These are phyloP conservation scores for Colletotrichum noveboracense DNA, from an alignment of 2,329 filamentous ascomycete genomes.

Conservation along the genomic window DNA sequence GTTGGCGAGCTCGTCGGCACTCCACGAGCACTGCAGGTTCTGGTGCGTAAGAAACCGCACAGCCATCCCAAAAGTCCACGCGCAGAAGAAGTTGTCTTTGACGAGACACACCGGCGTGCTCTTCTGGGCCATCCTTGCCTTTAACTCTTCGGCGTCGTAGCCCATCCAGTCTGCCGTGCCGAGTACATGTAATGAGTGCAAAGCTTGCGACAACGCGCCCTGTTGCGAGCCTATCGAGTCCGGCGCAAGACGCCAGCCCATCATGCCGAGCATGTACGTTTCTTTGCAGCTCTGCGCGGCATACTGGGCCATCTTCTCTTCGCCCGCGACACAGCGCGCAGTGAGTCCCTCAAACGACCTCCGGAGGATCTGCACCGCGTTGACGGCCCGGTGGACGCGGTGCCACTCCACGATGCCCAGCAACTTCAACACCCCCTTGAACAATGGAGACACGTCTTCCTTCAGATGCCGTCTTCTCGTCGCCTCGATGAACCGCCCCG, in stretches of 20 bases:
- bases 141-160: background rate
- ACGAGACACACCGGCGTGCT: background rate
- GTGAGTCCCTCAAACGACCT: background rate
- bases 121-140: background rate
- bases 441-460: background rate
- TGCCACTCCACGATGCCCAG: background rate
- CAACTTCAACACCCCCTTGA: background rate
- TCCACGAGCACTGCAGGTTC: background rate
- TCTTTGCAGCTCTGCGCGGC: background rate
- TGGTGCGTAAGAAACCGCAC: background rate
- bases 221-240: background rate
- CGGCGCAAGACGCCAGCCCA: background rate
- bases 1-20: background rate
- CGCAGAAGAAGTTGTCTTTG: background rate
- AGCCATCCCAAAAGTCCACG: background rate
- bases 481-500: background rate
- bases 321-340: background rate
- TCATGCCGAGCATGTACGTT: background rate
- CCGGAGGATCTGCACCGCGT: background rate
- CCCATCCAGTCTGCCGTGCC: background rate
- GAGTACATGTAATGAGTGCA: background rate
- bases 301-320: background rate
- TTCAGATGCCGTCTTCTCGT: background rate
- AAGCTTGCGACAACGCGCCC: background rate
- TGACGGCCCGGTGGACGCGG: conserved; percentile 6